These are phyloP conservation scores for Phytopythium sindhum DNA, from an alignment of 352 stramenopile genomes.

Conservation along the genomic window DNA sequence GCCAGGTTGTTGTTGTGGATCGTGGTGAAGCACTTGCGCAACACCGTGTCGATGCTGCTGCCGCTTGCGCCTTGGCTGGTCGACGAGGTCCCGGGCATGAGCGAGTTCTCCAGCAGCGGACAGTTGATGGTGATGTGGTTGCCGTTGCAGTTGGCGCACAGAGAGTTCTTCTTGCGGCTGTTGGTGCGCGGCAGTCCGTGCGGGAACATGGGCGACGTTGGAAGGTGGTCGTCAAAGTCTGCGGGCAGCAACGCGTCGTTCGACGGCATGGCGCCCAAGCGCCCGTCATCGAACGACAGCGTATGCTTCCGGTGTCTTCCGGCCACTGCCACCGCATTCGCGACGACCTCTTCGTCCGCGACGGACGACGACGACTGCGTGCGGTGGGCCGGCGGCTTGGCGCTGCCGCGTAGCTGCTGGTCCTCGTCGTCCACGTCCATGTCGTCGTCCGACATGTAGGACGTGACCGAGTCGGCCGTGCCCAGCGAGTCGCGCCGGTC, in stretches of 20 bases:
- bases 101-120: slow-evolving; percentile 55
- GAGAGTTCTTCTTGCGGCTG: slow-evolving; percentile 57
- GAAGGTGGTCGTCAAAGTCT: slow-evolving; percentile 4
- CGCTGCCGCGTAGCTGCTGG: not conserved
- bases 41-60: slow-evolving; percentile 54
- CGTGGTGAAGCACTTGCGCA: slow-evolving; percentile 85
- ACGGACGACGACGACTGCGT: slow-evolving; percentile 8
- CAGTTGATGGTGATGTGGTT: slow-evolving; percentile 84
- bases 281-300: slow-evolving; percentile 35
- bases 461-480: slow-evolving; percentile 30
- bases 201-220: slow-evolving; percentile 30
- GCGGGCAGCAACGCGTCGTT: slow-evolving; percentile 15
- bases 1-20: slow-evolving; percentile 84
- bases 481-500: slow-evolving; percentile 51
- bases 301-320: slow-evolving; percentile 37
- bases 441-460: slow-evolving; percentile 36
- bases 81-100: slow-evolving; percentile 19
- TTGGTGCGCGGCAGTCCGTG: slow-evolving; percentile 40
- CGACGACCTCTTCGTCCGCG: slow-evolving; percentile 35
- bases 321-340: slow-evolving; percentile 36
- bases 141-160: slow-evolving; percentile 76
- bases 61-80: slow-evolving; percentile 1
- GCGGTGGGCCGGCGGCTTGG: slow-evolving; percentile 1
- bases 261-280: slow-evolving; percentile 11
- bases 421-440: not conserved